Evolutionary conservation across 1,284 basidiomycete species (phyloP), one percentile per base, ranked within the genome.

Genomic region (Cerrena zonata): DNA sequence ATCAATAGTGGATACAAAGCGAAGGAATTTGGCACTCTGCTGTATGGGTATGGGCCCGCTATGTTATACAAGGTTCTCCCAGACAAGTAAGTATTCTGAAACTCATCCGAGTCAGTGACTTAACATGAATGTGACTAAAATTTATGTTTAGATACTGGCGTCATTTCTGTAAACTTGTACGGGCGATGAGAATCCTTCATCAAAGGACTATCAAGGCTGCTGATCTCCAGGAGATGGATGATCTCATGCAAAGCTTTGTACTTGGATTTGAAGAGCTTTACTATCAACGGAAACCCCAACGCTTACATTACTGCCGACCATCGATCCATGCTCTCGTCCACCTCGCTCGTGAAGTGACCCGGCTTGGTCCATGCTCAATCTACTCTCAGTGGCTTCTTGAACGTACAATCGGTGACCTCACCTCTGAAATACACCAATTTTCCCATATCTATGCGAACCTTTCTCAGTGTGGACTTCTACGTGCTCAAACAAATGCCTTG

Each of bases 11-110:
- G 60, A 2, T 65, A 65, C 49, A 65, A 65, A 45, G 59, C 62
- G 69, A 25, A 57, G 34, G 70, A 75, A 53, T 75, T 52, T 21
- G 57, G 60, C 5, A 49, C 58, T 0, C 74, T 68, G 41, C 21
- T 75, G 27, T 75, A 60, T 58, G 68, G 67, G 0, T 58, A 74
- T 5, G 69, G 63, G 3, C 71, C 72, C n/a, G 67, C 51, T 1
- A 51, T 73, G 2, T 56, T 73, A 37, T 56, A 61, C 24, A 51
- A 48, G 1, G 22, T 70, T 22, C 60, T 73, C 1, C 69, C 68
- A 0, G 24, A 52, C 1, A 39, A 44, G 21, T 70, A 70, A 30
- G n/a, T 7, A 44, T 11, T 18, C 2, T 36, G 55, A 21, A 23
- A 51, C 7, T 25, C 50, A 25, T 58, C 53, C 30, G 10, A 5